phyloP scores from a whole-genome alignment of 225 moss, liverwort and hornwort species.

The Ulota crispa region DNA sequence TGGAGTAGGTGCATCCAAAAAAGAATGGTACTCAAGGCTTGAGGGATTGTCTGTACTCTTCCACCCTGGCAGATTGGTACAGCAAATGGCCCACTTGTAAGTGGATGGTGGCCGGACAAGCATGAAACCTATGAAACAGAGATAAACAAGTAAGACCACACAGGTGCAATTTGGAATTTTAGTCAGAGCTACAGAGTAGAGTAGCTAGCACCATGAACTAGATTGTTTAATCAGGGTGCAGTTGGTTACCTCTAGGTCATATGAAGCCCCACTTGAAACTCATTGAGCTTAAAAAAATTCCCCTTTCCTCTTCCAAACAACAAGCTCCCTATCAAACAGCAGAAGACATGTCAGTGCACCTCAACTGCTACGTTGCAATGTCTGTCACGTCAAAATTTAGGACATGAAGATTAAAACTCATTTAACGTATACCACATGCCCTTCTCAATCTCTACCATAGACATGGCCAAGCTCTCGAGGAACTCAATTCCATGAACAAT shows the following conservation, averaged over 20 bases:
- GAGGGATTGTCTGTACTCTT: constrained; percentile 27
- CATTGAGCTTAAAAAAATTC: constrained; percentile 8
- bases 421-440: not conserved
- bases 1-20: constrained; percentile 45
- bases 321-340: constrained; percentile 19
- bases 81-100: constrained; percentile 20
- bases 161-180: not conserved
- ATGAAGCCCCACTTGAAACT: constrained; percentile 7
- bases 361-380: not conserved
- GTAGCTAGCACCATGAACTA: not conserved
- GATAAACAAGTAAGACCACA: not conserved
- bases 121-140: constrained; percentile 16
- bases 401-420: not conserved
- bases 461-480: not conserved
- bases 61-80: constrained; percentile 41
- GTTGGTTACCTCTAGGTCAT: constrained; percentile 19
- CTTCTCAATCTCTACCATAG: not conserved
- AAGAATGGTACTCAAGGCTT: constrained; percentile 34
- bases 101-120: constrained; percentile 26
- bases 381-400: not conserved
- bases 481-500: constrained; percentile 9
- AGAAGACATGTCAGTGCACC: not conserved
- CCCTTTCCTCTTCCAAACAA: not conserved
- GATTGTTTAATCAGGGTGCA: constrained; percentile 7
- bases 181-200: not conserved